Percentiles rank a stretch among this genome's conserved stretches.
These are phyloP conservation scores for Kurtzmaniella quercitrusa DNA, from an alignment of 1,139 yeast species.

Conservation along the genomic window DNA sequence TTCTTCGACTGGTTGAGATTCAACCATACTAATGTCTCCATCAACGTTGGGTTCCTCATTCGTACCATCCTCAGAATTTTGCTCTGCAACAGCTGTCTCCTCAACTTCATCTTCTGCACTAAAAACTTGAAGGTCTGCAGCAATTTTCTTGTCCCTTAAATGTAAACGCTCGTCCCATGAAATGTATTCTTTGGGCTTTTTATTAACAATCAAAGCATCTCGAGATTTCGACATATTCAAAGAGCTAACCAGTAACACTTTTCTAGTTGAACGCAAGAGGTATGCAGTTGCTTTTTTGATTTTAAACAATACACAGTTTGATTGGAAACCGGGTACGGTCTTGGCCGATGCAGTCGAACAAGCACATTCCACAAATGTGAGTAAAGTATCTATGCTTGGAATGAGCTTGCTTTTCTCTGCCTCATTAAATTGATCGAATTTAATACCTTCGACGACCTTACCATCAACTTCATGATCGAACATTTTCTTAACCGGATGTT, in stretches of 20 bases:
- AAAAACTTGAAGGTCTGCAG: conserved; percentile 18
- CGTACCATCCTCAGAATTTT: conserved; percentile 6
- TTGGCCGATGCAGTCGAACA: conserved; percentile 54
- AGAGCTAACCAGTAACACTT: conserved; percentile 41
- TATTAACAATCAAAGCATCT: conserved; percentile 37
- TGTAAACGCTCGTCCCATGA: conserved; percentile 37
- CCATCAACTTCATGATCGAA: conserved; percentile 20
- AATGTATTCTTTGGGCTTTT: conserved; percentile 27
- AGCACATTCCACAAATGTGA: conserved; percentile 58
- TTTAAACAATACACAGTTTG: conserved; percentile 53
- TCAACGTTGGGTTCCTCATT: neutral
- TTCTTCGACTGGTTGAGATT: neutral
- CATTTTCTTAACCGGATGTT: conserved; percentile 67
- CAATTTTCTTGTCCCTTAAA: conserved; percentile 27
- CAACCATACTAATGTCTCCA: neutral
- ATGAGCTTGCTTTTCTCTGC: conserved; percentile 52
- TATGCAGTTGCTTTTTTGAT: conserved; percentile 60
- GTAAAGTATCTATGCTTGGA: conserved; percentile 56
- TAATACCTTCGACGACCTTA: conserved; percentile 21
- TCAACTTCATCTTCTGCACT: conserved; percentile 9
- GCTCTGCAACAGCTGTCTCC: conserved; percentile 5
- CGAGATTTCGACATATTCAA: conserved; percentile 34
- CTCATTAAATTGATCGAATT: conserved; percentile 48
- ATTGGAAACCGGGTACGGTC: conserved; percentile 16
- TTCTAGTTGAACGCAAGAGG: conserved; percentile 55